Percentiles rank a stretch among this genome's conserved stretches.
Evolutionary conservation across 1,284 basidiomycete genomes (phyloP).

Genomic region (Rhodofomes roseus): DNA sequence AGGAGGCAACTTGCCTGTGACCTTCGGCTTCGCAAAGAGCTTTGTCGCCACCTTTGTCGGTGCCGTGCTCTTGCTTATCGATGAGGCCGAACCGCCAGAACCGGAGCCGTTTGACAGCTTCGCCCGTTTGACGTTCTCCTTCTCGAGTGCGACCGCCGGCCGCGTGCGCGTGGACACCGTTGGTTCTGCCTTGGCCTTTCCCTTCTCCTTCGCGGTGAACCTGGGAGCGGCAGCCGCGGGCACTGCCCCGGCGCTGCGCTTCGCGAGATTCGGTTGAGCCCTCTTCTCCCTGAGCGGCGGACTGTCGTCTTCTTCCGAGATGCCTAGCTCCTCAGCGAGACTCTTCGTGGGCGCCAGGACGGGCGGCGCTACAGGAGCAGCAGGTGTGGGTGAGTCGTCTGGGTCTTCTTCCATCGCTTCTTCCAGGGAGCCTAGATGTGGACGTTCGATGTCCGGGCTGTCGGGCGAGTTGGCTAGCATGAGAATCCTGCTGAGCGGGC

Average conservation of each 20-base stretch:
- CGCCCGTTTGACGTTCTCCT: conserved; percentile 23
- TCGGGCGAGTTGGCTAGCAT: conserved; percentile 63
- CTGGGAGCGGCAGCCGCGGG: conserved; percentile 1
- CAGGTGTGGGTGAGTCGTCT: conserved; percentile 17
- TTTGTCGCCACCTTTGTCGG: conserved; percentile 6
- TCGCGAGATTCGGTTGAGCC: neutral
- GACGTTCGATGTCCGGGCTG: conserved; percentile 29
- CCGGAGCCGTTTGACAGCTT: conserved; percentile 13
- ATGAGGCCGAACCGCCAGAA: neutral
- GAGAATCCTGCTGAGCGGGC: conserved; percentile 71
- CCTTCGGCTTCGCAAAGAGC: conserved; percentile 8
- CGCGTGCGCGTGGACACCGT: conserved; percentile 11
- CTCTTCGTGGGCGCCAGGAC: conserved; percentile 13
- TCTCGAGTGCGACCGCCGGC: conserved; percentile 17
- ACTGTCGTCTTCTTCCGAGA: conserved; percentile 24
- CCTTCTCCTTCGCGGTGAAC: conserved; percentile 37
- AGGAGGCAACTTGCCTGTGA: conserved; percentile 24
- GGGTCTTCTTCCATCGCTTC: conserved; percentile 31
- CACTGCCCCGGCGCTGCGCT: conserved; percentile 16
- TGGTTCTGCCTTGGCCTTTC: conserved; percentile 22
- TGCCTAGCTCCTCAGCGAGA: conserved; percentile 26
- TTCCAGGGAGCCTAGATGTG: conserved; percentile 30
- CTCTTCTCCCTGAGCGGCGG: conserved; percentile 18
- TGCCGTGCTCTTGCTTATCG: conserved; percentile 2
- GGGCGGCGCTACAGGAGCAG: conserved; percentile 1